These are phyloP conservation scores for Botryotinia narcissicola DNA, from an alignment of 2,329 filamentous ascomycete species.

Conservation along the genomic window DNA sequence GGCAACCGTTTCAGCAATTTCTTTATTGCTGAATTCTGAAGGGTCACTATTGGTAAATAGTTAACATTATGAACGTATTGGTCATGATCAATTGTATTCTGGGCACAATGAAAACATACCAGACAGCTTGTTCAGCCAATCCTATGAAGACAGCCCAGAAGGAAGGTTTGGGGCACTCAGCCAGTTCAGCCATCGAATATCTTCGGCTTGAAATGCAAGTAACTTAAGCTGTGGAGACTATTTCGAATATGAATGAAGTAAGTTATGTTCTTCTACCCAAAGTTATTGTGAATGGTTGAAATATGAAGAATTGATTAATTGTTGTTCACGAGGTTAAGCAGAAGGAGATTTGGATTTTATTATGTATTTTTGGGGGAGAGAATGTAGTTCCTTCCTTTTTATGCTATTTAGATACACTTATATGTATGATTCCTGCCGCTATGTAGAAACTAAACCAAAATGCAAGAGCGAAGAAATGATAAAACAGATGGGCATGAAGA, in stretches of 20 bases:
- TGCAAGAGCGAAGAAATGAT: neutral
- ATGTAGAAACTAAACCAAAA: neutral
- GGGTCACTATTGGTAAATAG: neutral
- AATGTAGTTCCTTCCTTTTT: neutral
- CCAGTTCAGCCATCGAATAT: neutral
- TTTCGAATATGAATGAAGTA: neutral
- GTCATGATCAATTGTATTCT: no score
- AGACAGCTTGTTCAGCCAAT: neutral
- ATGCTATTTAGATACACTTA: neutral
- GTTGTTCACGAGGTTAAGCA: neutral
- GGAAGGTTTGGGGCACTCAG: neutral
- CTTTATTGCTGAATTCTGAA: neutral
- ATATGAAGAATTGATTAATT: neutral
- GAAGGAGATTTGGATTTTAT: neutral
- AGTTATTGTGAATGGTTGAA: neutral
- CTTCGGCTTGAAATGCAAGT: neutral
- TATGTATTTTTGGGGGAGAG: no score
- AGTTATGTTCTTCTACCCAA: neutral
- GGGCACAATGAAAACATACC: neutral
- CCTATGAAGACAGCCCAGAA: neutral
- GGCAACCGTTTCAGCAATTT: neutral
- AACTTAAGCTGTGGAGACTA: neutral
- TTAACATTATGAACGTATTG: neutral
- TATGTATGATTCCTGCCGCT: neutral
- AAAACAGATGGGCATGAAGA: neutral